Evolutionary conservation across 164 flowering plant genomes (phyloP).

Genomic region (Berberis vulgaris): DNA sequence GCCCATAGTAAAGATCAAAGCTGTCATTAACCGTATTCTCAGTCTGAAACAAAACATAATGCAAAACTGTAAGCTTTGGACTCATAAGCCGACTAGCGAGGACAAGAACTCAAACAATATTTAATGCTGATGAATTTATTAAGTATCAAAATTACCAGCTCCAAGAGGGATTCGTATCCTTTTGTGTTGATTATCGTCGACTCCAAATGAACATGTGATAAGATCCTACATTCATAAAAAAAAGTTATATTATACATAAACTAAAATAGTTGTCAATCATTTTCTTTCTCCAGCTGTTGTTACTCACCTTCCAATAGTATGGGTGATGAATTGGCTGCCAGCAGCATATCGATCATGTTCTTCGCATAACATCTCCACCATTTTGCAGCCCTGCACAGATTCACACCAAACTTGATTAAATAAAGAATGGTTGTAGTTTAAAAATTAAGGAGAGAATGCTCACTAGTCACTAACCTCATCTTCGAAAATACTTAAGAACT

Average conservation of each 20-base stretch:
- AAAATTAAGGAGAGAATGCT: too few species aligned
- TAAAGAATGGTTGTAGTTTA: too few species aligned
- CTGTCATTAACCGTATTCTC: slow-evolving; percentile 30
- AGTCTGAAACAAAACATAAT: slow-evolving; percentile 15
- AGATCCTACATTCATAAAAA: slow-evolving; percentile 15
- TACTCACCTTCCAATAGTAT: too few species aligned
- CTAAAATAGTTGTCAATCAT: neutral
- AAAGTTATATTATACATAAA: neutral
- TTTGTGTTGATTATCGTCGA: slow-evolving; percentile 33
- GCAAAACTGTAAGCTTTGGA: neutral
- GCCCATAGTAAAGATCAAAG: slow-evolving; percentile 32
- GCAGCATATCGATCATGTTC: slow-evolving; percentile 22
- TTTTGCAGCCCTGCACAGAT: slow-evolving; percentile 21
- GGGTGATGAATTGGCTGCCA: too few species aligned
- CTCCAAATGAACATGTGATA: slow-evolving; percentile 25
- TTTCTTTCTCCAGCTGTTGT: too few species aligned
- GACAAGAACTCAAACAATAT: neutral
- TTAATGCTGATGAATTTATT: neutral
- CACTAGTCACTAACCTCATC: too few species aligned
- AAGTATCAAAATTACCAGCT: slow-evolving; percentile 16
- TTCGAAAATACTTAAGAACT: too few species aligned
- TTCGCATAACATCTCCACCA: slow-evolving; percentile 36
- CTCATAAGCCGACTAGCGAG: neutral
- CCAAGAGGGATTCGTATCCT: slow-evolving; percentile 28
- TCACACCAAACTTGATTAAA: too few species aligned